phyloP scores from a whole-genome alignment of 768 basidiomycete genomes.

The Chalciporus piperatus region DNA sequence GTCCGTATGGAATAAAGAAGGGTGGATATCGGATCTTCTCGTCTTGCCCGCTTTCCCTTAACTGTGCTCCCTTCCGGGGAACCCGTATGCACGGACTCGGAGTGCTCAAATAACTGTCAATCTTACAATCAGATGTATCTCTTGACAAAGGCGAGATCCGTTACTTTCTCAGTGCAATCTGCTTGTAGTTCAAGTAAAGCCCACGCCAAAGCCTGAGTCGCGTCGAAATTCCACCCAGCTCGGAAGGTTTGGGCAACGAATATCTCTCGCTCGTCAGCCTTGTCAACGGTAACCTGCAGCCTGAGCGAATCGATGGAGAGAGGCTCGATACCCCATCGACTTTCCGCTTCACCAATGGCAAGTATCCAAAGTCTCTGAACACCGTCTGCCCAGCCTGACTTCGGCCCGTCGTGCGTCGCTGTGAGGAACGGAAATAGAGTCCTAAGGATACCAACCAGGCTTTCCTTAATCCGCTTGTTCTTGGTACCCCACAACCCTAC shows the following conservation, averaged over 20 bases:
- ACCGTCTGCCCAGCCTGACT: slow-evolving; percentile 44
- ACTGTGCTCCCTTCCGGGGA: slow-evolving; percentile 30
- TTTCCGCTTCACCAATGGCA: slow-evolving; percentile 62
- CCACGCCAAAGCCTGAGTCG: slow-evolving; percentile 74
- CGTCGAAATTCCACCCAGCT: slow-evolving; percentile 70
- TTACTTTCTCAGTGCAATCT: slow-evolving; percentile 69
- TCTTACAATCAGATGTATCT: not conserved
- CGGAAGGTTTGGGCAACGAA: slow-evolving; percentile 69
- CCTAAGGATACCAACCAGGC: slow-evolving; percentile 69
- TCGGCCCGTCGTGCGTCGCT: slow-evolving; percentile 29
- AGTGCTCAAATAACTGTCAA: slow-evolving; percentile 58
- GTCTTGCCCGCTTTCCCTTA: slow-evolving; percentile 49
- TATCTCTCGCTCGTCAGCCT: slow-evolving; percentile 30
- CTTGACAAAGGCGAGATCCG: slow-evolving; percentile 7
- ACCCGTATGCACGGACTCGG: slow-evolving; percentile 50
- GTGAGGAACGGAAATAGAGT: slow-evolving; percentile 71
- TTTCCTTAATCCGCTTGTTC: slow-evolving; percentile 73
- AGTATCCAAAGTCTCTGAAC: slow-evolving; percentile 52
- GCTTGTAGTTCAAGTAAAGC: slow-evolving; percentile 75
- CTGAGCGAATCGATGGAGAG: slow-evolving; percentile 66
- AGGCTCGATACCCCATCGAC: slow-evolving; percentile 60
- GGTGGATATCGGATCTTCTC: slow-evolving; percentile 57
- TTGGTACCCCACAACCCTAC: slow-evolving; percentile 78
- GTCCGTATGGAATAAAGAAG: slow-evolving; percentile 51
- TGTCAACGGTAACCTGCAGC: slow-evolving; percentile 40